Percentiles rank a stretch among this genome's conserved stretches.
Evolutionary conservation across 108 stramenopile species (phyloP).

Genomic region (Stephanodiscus triporus): DNA sequence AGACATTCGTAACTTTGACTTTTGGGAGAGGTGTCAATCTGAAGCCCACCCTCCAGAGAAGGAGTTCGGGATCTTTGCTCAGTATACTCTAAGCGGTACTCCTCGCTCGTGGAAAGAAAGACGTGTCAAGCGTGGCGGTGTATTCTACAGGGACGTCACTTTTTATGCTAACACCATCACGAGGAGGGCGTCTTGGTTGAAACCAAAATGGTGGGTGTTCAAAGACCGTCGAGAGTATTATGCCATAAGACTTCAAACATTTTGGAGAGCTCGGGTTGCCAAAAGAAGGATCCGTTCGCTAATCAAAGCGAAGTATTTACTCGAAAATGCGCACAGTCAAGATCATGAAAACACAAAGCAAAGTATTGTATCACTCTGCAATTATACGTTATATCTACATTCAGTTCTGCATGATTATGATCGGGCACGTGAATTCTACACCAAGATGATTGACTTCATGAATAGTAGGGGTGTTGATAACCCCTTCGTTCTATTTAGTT

Average conservation of each 20-base stretch:
- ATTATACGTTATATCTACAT: constrained; percentile 54
- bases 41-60: no score
- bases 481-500: constrained; percentile 50
- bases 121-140: no score
- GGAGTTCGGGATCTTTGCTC: no score
- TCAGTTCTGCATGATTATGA: constrained; percentile 50
- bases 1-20: no score
- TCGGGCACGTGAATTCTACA: constrained; percentile 41
- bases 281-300: constrained; percentile 40
- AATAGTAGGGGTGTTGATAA: constrained; percentile 50
- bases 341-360: constrained; percentile 34
- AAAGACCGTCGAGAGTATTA: constrained; percentile 47
- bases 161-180: constrained; percentile 53
- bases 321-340: constrained; percentile 33
- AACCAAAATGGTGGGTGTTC: constrained; percentile 50
- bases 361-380: constrained; percentile 40
- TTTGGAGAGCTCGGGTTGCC: constrained; percentile 48
- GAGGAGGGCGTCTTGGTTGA: constrained; percentile 40
- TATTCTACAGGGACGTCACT: constrained; percentile 35
- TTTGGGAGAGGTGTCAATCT: no score
- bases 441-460: constrained; percentile 41
- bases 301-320: constrained; percentile 40
- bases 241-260: constrained; percentile 40
- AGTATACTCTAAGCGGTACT: no score
- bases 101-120: no score